phyloP scores from a whole-genome alignment of 805 yeast species.

The Schwanniomyces vanrijiae region DNA sequence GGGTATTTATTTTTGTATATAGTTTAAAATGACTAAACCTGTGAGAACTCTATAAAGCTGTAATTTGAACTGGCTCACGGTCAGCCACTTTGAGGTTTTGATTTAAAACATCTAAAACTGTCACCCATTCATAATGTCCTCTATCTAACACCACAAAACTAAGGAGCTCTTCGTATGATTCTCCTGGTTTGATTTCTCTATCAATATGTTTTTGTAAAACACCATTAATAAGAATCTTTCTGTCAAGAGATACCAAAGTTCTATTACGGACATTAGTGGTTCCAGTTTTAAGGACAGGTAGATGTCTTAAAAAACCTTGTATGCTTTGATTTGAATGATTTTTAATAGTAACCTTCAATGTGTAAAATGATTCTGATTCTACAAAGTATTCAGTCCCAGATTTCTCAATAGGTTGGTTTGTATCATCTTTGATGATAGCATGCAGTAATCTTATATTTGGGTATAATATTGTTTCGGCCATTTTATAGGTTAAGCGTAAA shows the following conservation, averaged over 20 bases:
- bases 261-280: slow-evolving; percentile 12
- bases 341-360: slow-evolving; percentile 46
- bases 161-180: slow-evolving; percentile 40
- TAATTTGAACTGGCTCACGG: slow-evolving; percentile 33
- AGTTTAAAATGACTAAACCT: neutral
- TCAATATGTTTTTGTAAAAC: slow-evolving; percentile 57
- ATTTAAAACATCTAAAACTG: slow-evolving; percentile 28
- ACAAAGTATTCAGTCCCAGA: slow-evolving; percentile 32
- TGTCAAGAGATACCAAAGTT: slow-evolving; percentile 43
- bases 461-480: slow-evolving; percentile 55
- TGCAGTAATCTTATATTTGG: slow-evolving; percentile 48
- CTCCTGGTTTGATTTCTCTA: slow-evolving; percentile 41
- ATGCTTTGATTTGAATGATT: slow-evolving; percentile 47
- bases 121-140: slow-evolving; percentile 84
- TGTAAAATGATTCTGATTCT: slow-evolving; percentile 49
- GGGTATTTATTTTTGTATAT: slow-evolving; percentile 1
- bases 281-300: slow-evolving; percentile 16
- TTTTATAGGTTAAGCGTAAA: slow-evolving; percentile 57
- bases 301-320: slow-evolving; percentile 60
- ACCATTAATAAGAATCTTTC: slow-evolving; percentile 71
- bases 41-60: slow-evolving; percentile 16
- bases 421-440: slow-evolving; percentile 16
- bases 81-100: slow-evolving; percentile 18
- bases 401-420: slow-evolving; percentile 9
- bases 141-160: slow-evolving; percentile 67